phyloP scores from a whole-genome alignment of 2,329 filamentous ascomycete species.

The Sporothrix curviconia region DNA sequence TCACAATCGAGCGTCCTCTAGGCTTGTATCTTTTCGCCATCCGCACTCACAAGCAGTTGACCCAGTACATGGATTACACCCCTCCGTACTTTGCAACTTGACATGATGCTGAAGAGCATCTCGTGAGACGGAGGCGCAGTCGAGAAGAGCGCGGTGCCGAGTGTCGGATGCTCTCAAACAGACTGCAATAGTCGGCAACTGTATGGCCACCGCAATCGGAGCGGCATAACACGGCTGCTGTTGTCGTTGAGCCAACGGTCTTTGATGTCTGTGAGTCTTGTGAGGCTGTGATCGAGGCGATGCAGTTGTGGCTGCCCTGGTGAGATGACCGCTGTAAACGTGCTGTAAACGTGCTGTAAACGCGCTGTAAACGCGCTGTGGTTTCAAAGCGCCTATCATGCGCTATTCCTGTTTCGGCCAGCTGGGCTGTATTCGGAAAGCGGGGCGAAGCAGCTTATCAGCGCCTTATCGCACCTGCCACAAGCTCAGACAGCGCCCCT shows the following conservation, averaged over 20 bases:
- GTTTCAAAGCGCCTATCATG: too few species aligned
- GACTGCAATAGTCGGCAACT: not conserved
- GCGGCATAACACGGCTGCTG: not conserved
- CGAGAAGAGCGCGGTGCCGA: not conserved
- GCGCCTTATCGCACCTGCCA: not conserved
- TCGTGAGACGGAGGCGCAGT: not conserved
- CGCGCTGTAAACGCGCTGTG: too few species aligned
- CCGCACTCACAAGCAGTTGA: too few species aligned
- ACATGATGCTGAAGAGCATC: not conserved
- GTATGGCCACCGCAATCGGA: not conserved
- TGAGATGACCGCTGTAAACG: too few species aligned
- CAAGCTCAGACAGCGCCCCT: not conserved
- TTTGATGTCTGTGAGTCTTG: not conserved
- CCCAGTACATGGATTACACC: too few species aligned
- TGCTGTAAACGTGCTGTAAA: too few species aligned
- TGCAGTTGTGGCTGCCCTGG: too few species aligned
- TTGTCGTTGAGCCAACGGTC: too few species aligned
- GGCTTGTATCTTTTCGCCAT: too few species aligned
- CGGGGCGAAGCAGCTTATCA: not conserved
- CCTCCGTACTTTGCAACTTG: not conserved
- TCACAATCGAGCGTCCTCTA: too few species aligned
- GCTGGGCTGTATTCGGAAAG: not conserved
- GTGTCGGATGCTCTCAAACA: not conserved
- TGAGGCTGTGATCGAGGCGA: not conserved
- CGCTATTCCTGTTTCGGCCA: constrained; percentile 7